Percentiles rank a stretch among this genome's conserved stretches.
Evolutionary conservation across 139 green algal species (phyloP).

Genomic region (Raphidocelis subcapitata): DNA sequence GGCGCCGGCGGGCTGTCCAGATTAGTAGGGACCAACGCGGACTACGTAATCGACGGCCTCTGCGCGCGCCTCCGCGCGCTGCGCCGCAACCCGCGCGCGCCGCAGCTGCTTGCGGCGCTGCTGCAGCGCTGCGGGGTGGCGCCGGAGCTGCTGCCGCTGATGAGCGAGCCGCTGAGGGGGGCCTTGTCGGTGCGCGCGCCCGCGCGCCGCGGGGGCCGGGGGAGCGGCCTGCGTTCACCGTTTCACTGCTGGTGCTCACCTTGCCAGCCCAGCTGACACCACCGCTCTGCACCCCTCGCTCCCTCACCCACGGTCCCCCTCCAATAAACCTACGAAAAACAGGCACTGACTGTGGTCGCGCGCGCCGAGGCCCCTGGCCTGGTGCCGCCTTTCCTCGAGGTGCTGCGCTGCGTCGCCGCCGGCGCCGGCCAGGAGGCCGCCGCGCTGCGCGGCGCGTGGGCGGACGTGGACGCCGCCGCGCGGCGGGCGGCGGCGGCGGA

Average conservation of each 20-base stretch:
- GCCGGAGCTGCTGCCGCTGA: conserved; percentile 68
- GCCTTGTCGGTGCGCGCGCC: conserved; percentile 43
- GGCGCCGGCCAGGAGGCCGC: conserved; percentile 20
- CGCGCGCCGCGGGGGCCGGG: no score
- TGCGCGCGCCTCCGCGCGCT: conserved; percentile 64
- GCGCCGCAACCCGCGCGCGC: conserved; percentile 50
- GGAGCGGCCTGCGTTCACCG: no score
- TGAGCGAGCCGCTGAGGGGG: conserved; percentile 67
- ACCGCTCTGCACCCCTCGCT: no score
- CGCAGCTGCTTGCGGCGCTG: conserved; percentile 72
- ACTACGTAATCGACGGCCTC: conserved; percentile 82
- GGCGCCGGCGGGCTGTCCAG: conserved; percentile 31
- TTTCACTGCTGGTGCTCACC: no score
- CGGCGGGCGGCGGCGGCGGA: neutral
- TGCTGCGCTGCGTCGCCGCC: conserved; percentile 13
- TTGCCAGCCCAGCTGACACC: no score
- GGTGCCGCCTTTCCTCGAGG: conserved; percentile 44
- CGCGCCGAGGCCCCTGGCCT: conserved; percentile 53
- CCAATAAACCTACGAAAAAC: no score
- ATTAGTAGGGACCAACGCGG: conserved; percentile 65
- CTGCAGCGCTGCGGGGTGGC: conserved; percentile 57
- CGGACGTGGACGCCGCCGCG: conserved; percentile 6
- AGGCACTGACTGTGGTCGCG: conserved; percentile 35
- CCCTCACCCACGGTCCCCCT: no score
- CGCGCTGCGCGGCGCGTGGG: neutral